These are phyloP conservation scores for Chalaropsis thielavioides DNA, from an alignment of 2,329 filamentous ascomycete genomes.

Conservation along the genomic window DNA sequence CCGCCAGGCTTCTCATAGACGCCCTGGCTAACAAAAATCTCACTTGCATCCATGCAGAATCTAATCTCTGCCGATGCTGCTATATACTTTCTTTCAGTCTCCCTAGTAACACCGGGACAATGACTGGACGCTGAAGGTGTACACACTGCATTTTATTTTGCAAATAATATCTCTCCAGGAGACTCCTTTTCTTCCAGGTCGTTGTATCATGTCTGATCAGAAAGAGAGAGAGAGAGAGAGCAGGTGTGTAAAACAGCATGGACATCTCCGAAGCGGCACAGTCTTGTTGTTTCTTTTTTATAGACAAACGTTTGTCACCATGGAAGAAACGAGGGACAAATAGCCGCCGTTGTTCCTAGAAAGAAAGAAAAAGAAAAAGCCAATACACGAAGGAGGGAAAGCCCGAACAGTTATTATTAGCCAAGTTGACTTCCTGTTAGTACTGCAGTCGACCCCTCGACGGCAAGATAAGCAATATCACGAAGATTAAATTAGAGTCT, in stretches of 20 bases:
- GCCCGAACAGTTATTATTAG: not conserved
- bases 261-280: not conserved
- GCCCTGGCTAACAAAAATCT: not conserved
- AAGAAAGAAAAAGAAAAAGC: too few species aligned
- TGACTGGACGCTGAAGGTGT: not conserved
- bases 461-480: not conserved
- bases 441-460: not conserved
- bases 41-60: not conserved
- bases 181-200: too few species aligned
- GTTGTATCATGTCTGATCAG: too few species aligned
- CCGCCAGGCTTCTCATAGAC: not conserved
- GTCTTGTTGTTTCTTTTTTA: not conserved
- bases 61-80: not conserved
- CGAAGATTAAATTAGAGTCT: not conserved
- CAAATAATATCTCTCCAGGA: too few species aligned
- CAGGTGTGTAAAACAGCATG: too few species aligned
- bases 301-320: not conserved
- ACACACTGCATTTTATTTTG: not conserved
- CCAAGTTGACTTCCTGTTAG: not conserved
- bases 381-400: too few species aligned
- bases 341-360: not conserved
- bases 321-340: not conserved
- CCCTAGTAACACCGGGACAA: not conserved
- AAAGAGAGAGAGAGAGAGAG: too few species aligned
- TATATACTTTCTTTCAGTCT: not conserved